A percentile compares a stretch with the other conserved stretches of the same genome.
phyloP scores from a whole-genome alignment of 2,329 filamentous ascomycete species.

The Cladosporium velox region DNA sequence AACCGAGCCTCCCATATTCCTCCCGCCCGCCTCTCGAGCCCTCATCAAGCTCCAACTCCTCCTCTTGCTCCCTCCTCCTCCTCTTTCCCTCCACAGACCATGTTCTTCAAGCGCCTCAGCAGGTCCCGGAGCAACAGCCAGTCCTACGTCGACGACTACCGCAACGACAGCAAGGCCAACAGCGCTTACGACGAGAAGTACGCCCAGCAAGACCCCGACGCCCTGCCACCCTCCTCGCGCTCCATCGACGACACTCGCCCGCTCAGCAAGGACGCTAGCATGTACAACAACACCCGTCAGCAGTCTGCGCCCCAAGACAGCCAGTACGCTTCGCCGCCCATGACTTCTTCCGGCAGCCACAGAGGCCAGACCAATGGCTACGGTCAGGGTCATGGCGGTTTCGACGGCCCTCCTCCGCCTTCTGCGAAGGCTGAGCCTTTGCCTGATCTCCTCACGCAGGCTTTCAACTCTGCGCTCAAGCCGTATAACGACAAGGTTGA shows the following conservation, averaged over 20 bases:
- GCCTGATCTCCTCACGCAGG: slow-evolving; percentile 53
- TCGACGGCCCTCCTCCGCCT: slow-evolving; percentile 26
- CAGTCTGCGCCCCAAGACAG: slow-evolving; percentile 45
- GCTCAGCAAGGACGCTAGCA: slow-evolving; percentile 31
- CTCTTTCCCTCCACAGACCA: slow-evolving; percentile 33
- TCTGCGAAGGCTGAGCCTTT: slow-evolving; percentile 42
- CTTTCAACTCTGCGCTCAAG: slow-evolving; percentile 56
- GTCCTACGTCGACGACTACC: slow-evolving; percentile 50
- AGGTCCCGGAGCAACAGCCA: slow-evolving; percentile 51
- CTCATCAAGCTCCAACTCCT: slow-evolving; percentile 2
- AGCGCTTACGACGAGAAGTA: slow-evolving; percentile 50
- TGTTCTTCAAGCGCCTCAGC: slow-evolving; percentile 53
- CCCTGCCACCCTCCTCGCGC: slow-evolving; percentile 43
- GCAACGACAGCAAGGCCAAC: slow-evolving; percentile 46
- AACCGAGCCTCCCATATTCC: slow-evolving; percentile 5
- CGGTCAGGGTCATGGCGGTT: slow-evolving; percentile 24
- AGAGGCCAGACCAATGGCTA: slow-evolving; percentile 26
- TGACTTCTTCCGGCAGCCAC: slow-evolving; percentile 20
- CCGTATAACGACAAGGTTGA: slow-evolving; percentile 58
- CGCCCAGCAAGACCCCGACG: slow-evolving; percentile 35
- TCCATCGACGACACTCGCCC: slow-evolving; percentile 34
- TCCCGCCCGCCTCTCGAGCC: not conserved
- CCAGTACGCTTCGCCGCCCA: slow-evolving; percentile 27
- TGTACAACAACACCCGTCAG: slow-evolving; percentile 44
- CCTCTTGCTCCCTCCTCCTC: not conserved